Conservation (phyloP, 306 rosid species). For the Argentina anserina region DNA sequence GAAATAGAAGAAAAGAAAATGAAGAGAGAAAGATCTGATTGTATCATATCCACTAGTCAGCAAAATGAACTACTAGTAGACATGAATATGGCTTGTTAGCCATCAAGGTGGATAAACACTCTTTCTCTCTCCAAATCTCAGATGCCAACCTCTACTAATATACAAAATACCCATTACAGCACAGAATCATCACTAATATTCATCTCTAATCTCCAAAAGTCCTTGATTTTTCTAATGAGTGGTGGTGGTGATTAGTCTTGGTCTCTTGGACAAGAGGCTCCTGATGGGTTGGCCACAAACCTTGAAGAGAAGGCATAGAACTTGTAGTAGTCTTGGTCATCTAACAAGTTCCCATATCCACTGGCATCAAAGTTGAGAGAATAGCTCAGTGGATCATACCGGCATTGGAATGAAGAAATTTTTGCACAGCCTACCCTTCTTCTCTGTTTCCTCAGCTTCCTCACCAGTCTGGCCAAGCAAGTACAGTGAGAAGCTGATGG, state of each 20-base stretch:
- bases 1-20: constrained; percentile 9
- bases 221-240: constrained; percentile 24
- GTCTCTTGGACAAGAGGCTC: constrained; percentile 29
- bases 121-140: constrained; percentile 1
- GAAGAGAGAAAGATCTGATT: neutral
- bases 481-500: constrained; percentile 22
- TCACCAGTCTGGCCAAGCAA: constrained; percentile 42
- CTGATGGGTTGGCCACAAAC: constrained; percentile 53
- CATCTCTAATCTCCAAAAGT: neutral
- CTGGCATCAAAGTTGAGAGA: constrained; percentile 70
- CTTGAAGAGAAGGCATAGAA: constrained; percentile 78
- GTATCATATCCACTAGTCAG: constrained; percentile 4
- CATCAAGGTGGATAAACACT: neutral
- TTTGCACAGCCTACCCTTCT: constrained; percentile 17
- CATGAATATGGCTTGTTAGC: neutral
- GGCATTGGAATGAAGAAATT: constrained; percentile 47
- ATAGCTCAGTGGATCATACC: constrained; percentile 78
- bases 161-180: constrained; percentile 5
- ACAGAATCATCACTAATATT: neutral
- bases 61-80: neutral
- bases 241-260: constrained; percentile 22
- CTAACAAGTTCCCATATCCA: constrained; percentile 55
- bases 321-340: constrained; percentile 59
- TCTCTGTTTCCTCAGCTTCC: constrained; percentile 47
- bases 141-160: constrained; percentile 2